These are phyloP conservation scores for Rubia peregrina DNA, from an alignment of 305 asterid genomes.

Conservation along the genomic window DNA sequence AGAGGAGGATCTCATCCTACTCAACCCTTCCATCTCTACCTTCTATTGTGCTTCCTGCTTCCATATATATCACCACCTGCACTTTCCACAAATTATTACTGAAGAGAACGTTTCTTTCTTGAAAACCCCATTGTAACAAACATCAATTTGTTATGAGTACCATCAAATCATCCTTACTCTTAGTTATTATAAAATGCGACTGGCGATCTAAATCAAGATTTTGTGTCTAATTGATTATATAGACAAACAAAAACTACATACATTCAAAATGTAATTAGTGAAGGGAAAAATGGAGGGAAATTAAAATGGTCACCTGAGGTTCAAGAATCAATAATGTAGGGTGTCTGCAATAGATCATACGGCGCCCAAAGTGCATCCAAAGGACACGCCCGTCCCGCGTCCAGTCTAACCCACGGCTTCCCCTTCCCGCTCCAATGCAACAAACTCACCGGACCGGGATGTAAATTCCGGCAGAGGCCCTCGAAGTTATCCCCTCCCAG, in stretches of 20 bases:
- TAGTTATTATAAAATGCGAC: too few relatives aligned
- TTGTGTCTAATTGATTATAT: too few relatives aligned
- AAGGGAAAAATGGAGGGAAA: too few relatives aligned
- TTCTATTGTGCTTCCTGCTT: constrained; percentile 25
- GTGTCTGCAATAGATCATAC: constrained; percentile 57
- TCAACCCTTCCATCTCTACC: constrained; percentile 43
- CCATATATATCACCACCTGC: constrained; percentile 15
- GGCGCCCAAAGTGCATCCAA: constrained; percentile 89
- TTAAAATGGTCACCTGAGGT: background rate
- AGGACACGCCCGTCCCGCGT: constrained; percentile 65
- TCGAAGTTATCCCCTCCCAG: constrained; percentile 84
- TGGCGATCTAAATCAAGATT: too few relatives aligned
- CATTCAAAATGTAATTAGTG: too few relatives aligned
- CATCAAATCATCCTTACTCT: too few relatives aligned
- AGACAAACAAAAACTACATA: too few relatives aligned
- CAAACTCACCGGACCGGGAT: constrained; percentile 87
- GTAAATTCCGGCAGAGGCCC: constrained; percentile 78
- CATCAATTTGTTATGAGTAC: too few relatives aligned
- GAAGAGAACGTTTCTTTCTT: too few relatives aligned
- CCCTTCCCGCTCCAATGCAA: constrained; percentile 98
- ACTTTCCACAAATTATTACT: constrained; percentile 10
- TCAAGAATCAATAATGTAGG: constrained; percentile 57
- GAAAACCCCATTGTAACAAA: too few relatives aligned
- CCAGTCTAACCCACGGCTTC: constrained; percentile 88
- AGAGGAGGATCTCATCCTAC: constrained; percentile 57